phyloP scores from a whole-genome alignment of 2,329 filamentous ascomycete genomes.

The Juglanconis juglandina region DNA sequence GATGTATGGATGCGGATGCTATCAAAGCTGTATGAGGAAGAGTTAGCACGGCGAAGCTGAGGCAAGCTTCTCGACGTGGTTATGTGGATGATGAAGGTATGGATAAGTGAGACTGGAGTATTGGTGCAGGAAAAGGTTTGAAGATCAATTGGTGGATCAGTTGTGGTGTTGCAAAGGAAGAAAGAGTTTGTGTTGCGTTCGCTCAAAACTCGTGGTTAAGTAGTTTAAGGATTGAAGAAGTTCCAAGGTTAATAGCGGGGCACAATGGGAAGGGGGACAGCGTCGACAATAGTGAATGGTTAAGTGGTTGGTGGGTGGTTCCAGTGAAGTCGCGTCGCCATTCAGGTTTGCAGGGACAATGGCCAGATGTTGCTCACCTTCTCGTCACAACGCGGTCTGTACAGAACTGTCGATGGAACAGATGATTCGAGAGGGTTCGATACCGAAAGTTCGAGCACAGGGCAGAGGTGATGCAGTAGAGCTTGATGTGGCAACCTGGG shows the following conservation, averaged over 20 bases:
- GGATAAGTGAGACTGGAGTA: no score
- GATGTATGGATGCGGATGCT: constrained; percentile 17
- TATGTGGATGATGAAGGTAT: no score
- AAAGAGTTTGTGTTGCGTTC: no score
- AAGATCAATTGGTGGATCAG: no score
- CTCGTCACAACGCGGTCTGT: constrained; percentile 1
- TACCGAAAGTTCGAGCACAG: background rate
- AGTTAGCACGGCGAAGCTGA: background rate
- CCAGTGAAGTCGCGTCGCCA: background rate
- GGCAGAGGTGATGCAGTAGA: constrained; percentile 8
- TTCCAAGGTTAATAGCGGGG: background rate
- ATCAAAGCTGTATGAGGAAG: constrained; percentile 10
- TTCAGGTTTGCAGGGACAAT: background rate
- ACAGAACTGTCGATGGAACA: constrained; percentile 9
- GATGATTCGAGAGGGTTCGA: constrained; percentile 1
- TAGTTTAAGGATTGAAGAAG: no score
- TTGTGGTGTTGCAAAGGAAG: no score
- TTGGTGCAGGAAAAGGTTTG: no score
- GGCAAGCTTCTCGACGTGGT: no score
- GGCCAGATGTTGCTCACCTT: constrained; percentile 8
- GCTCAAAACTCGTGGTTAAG: no score
- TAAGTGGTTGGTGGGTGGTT: background rate
- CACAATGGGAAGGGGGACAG: background rate
- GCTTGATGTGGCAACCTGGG: constrained; percentile 8
- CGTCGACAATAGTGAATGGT: background rate